A percentile compares a stretch with the other conserved stretches of the same genome.
Conservation (phyloP, 192 early-diverging fungal species). For the Coemansia sp. region DNA sequence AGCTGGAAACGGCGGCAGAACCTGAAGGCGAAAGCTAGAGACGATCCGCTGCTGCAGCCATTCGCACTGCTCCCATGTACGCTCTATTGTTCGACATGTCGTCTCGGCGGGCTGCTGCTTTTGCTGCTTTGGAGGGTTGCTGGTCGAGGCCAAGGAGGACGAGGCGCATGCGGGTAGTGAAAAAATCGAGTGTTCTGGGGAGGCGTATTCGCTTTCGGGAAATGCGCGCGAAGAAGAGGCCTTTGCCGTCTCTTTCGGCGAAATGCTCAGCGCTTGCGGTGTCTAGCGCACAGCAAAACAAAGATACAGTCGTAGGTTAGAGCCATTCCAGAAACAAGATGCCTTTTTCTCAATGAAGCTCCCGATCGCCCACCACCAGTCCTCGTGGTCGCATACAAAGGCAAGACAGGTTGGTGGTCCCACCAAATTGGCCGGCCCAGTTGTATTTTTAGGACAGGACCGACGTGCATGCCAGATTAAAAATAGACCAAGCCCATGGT, state of each 20-base stretch:
- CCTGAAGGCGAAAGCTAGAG: slow-evolving; percentile 44
- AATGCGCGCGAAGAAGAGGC: neutral
- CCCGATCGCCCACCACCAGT: neutral
- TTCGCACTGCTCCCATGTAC: slow-evolving; percentile 55
- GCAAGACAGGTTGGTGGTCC: too few species aligned
- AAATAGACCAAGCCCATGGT: neutral
- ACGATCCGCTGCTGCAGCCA: slow-evolving; percentile 46
- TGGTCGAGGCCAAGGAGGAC: neutral
- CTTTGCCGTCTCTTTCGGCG: neutral
- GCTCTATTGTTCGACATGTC: slow-evolving; percentile 38
- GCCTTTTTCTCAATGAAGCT: neutral
- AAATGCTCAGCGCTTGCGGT: neutral
- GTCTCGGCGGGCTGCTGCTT: slow-evolving; percentile 1
- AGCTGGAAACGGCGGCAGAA: slow-evolving; percentile 41
- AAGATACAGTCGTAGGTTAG: neutral
- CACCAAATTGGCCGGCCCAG: neutral
- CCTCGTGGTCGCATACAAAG: neutral
- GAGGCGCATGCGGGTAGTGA: neutral
- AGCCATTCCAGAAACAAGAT: neutral
- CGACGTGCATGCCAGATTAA: neutral
- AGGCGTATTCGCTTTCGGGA: slow-evolving; percentile 4
- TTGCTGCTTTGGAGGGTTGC: slow-evolving; percentile 4
- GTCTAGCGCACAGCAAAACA: neutral
- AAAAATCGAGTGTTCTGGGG: slow-evolving; percentile 4
- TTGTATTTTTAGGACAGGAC: neutral